Conservation (phyloP, 2,329 filamentous ascomycete species). For the Talaromyces rugulosus region DNA sequence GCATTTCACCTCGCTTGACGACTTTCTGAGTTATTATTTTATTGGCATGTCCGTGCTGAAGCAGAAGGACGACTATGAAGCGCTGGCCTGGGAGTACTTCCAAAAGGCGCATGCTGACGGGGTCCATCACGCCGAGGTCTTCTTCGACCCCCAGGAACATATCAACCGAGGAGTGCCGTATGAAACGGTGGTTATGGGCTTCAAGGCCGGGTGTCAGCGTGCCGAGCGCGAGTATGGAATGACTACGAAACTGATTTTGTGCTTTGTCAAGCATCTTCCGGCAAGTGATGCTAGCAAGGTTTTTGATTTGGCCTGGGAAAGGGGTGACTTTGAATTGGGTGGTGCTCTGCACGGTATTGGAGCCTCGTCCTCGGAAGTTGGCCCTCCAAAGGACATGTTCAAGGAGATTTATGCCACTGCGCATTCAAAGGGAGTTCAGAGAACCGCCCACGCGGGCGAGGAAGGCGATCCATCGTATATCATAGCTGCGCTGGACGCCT, state of each 20-base stretch:
- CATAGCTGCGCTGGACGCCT: constrained; percentile 58
- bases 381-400: constrained; percentile 57
- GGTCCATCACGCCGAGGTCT: constrained; percentile 70
- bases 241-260: constrained; percentile 64
- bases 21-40: constrained; percentile 77
- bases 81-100: constrained; percentile 69
- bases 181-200: constrained; percentile 60
- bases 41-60: constrained; percentile 68
- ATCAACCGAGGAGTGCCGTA: constrained; percentile 60
- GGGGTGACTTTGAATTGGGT: constrained; percentile 43
- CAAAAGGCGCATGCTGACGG: constrained; percentile 58
- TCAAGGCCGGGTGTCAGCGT: constrained; percentile 55
- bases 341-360: constrained; percentile 61
- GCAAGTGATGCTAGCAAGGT: constrained; percentile 50
- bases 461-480: constrained; percentile 68
- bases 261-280: constrained; percentile 67
- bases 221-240: constrained; percentile 62
- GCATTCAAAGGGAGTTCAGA: constrained; percentile 48
- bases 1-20: constrained; percentile 65
- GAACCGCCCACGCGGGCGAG: constrained; percentile 74
- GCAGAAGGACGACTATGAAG: constrained; percentile 64
- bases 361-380: constrained; percentile 60
- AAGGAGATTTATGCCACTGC: constrained; percentile 57
- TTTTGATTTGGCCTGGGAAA: constrained; percentile 36
- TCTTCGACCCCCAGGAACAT: constrained; percentile 78